Percentiles rank a stretch among this genome's conserved stretches.
These are phyloP conservation scores for Colletotrichum lentis DNA, from an alignment of 2,329 filamentous ascomycete species.

Conservation along the genomic window DNA sequence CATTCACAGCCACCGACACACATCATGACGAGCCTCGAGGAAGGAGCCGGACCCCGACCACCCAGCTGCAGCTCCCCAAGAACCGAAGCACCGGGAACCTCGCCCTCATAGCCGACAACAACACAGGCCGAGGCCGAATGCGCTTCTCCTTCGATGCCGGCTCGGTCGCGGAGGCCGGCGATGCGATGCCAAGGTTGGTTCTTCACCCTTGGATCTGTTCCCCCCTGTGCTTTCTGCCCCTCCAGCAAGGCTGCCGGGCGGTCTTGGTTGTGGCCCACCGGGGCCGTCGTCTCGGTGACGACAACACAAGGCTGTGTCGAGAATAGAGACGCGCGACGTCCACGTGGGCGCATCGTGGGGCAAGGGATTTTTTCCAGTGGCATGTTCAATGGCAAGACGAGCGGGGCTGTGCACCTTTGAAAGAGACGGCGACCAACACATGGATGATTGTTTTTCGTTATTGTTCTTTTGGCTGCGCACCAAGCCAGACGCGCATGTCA, in stretches of 20 bases:
- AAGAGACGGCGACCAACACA: not conserved
- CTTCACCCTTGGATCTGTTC: slow-evolving; percentile 7
- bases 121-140: slow-evolving; percentile 67
- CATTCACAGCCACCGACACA: slow-evolving; percentile 52
- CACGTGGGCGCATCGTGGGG: slow-evolving; percentile 18
- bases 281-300: not conserved
- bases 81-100: slow-evolving; percentile 73
- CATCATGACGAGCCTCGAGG: slow-evolving; percentile 52
- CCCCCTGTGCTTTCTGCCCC: not conserved
- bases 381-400: not conserved
- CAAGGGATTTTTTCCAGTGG: slow-evolving; percentile 1
- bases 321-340: not conserved
- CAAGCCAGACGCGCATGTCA: slow-evolving; percentile 26
- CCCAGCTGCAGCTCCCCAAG: slow-evolving; percentile 65
- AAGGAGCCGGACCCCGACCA: slow-evolving; percentile 54
- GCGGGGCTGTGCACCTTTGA: not conserved
- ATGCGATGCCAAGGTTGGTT: slow-evolving; percentile 75
- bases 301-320: not conserved
- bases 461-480: not conserved
- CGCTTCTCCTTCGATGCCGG: slow-evolving; percentile 82
- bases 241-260: slow-evolving; percentile 10
- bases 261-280: not conserved
- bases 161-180: slow-evolving; percentile 57
- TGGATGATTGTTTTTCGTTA: not conserved
- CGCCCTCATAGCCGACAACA: slow-evolving; percentile 54